Base-by-base conservation (phyloP, 176 grass and related monocot species). In the Triticum timopheevii region DNA sequence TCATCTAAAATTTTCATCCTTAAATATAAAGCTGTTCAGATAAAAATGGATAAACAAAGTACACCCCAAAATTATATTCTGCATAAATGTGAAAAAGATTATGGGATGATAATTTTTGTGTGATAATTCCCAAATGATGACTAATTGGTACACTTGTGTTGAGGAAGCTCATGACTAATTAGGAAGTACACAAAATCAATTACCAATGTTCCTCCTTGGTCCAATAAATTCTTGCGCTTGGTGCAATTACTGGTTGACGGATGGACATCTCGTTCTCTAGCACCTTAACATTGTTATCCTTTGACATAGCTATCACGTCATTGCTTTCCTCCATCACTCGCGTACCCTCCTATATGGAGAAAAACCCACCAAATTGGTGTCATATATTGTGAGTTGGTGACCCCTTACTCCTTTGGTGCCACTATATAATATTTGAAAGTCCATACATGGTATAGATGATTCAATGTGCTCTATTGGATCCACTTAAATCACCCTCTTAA, bases 121-220 rank as follows among this genome's bases (percentile, higher is more conserved):
- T 45, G 10, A 13, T 45, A 45, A 12, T 45, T 45, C 5, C 13
- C 7, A 59, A 10, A 27, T 42, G 19, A 59, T 69, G 33, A 59
- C 8, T 47, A 47, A 47, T 47, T 34, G 44, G 2, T 42, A 13
- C 7, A 77, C 8, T n/a, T 70, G 0, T 22, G 20, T 71, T 71
- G 10, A n/a, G 1, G 36, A 39, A 67, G 2, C 7, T 67, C 44
- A 47, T 47, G 12, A 13, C 44, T 47, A 47, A 47, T 47, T 47
- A 47, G 44, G 44, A 47, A 47, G 44, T 47, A 13, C 12, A 13
- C 1, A 12, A 81, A 81, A 25, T 27, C 1, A 44, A 20, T 70
- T 17, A 86, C 83, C 71, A 78, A 23, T 90, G 88, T 58, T 90
- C 88, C 11, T 77, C 28, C 0, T 2, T 17, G 1, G 50, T 71